Base-by-base conservation (phyloP, 2,329 filamentous ascomycete genomes). In the Trichoderma simmonsii region DNA sequence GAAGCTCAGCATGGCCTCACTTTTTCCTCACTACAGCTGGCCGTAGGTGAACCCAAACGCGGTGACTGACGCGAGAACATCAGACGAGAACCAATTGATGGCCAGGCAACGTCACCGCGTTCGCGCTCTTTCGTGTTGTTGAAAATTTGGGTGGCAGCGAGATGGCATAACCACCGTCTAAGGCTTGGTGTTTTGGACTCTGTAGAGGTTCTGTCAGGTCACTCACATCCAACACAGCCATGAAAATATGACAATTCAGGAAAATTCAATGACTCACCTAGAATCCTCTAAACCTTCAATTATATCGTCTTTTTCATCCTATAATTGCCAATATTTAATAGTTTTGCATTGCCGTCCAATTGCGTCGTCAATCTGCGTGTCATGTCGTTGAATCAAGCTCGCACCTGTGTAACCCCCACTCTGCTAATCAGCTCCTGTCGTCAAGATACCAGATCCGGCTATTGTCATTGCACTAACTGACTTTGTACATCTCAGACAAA, bases 361-460 rank as follows among this genome's bases (percentile, higher is more conserved):
- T n/a, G 28, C 34, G 56, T 21, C 28, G 43, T 36, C 39, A 11
- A 36, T 11, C 26, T 34, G 28, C 32, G 26, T 60, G 66, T 39
- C 66, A 70, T 70, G 66, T 70, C 66, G 66, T 70, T 70, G 57
- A 70, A 70, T 70, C 66, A 70, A 70, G 59, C 68, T 70, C 34
- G 68, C 68, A 39, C 39, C 66, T 51, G 66, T 70, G 57, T 21
- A 30, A 54, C 66, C 66, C 63, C 66, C 66, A 70, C 66, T 62
- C 28, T 36, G 21, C 66, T 36, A 54, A 43, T 62, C 66, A 61
- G 56, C n/a, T 34, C n/a, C 66, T 69, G 66, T 69, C 66, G 66
- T 39, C 48, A 43, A 62, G 48, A 21, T 57, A 70, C 60, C 32
- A 70, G 68, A 39, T 43, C 43, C 32, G 43, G 59, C 56, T 43